Evolutionary conservation across 305 asterid genomes (phyloP), one percentile per base, ranked within the genome.

Genomic region (Striga hermonthica): DNA sequence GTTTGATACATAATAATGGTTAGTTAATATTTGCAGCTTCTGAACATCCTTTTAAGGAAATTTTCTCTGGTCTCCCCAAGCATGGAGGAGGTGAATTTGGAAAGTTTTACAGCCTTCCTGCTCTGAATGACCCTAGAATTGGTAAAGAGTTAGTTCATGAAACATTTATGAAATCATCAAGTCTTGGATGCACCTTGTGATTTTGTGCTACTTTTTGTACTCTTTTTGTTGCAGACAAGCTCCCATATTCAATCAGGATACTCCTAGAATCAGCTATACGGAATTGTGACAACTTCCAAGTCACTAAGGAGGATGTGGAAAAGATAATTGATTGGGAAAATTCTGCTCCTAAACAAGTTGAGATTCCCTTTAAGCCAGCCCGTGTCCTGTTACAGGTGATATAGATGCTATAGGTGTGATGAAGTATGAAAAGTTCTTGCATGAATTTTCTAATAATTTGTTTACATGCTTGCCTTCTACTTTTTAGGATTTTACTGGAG

Each of bases 81-180:
- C 84, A 82, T 62, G 95, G 86, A 74, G 95, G 97, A 52, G 97
- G 97, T 7, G 95, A 87, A 68, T 89, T 83, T 12, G 97, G 95
- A 77, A 87, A 87, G 58, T 87, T 77, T 70, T 87, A 85, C 67
- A 85, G 92, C 77, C 89, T 87, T 65, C 87, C 95, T 50, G 92
- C 95, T 47, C 76, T 90, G 72, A 85, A 87, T 69, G 92, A 90
- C 77, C 88, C 97, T 11, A 82, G 95, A 78, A 71, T 87, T 57
- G 95, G 95, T 85, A 85, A 3, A 84, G 40, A 48, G 3, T 41
- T 41, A 41, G 14, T 57, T 52, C 35, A 14, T 7, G 39, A 12
- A 57, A 41, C 54, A 54, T 9, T 59, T 7, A 22, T 22, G 31
- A 22, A 22, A 22, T 22, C 31, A 22, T 22, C 31, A 22, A 22